Conservation (phyloP, 208 protist genomes). For the Spongospora subterranea region DNA sequence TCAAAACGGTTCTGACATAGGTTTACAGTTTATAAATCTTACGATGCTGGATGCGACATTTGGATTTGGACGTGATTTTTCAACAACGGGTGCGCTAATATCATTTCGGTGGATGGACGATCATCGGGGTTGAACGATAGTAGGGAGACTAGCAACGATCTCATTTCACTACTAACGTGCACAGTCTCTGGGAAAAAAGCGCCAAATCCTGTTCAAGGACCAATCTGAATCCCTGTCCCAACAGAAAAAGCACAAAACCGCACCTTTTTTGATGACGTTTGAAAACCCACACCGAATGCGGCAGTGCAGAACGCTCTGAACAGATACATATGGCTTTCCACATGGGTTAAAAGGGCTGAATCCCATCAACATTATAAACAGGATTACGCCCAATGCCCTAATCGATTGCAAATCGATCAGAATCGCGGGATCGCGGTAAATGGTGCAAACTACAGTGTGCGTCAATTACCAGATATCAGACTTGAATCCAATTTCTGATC, state of each 20-base stretch:
- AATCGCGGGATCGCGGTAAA: not conserved
- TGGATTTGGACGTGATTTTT: too few species aligned
- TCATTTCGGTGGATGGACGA: not conserved
- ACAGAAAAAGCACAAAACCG: too few species aligned
- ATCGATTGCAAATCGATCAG: too few species aligned
- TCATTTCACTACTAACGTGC: not conserved
- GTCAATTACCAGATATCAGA: constrained; percentile 23
- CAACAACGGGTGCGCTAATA: not conserved
- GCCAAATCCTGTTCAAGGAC: not conserved
- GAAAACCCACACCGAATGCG: constrained; percentile 19
- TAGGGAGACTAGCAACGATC: not conserved
- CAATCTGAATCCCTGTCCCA: too few species aligned
- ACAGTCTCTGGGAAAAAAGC: constrained; percentile 24
- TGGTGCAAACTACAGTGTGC: not conserved
- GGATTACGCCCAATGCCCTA: constrained; percentile 7
- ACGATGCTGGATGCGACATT: too few species aligned
- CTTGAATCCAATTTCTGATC: not conserved
- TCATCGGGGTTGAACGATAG: not conserved
- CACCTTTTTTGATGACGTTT: not conserved
- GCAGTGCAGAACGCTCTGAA: not conserved
- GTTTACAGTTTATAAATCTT: too few species aligned
- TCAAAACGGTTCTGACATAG: too few species aligned
- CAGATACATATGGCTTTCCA: not conserved
- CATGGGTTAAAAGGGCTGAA: constrained; percentile 32
- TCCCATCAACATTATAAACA: constrained; percentile 16